Conservation (phyloP, 2,329 filamentous ascomycete genomes). For the Pseudogymnoascus sp. region DNA sequence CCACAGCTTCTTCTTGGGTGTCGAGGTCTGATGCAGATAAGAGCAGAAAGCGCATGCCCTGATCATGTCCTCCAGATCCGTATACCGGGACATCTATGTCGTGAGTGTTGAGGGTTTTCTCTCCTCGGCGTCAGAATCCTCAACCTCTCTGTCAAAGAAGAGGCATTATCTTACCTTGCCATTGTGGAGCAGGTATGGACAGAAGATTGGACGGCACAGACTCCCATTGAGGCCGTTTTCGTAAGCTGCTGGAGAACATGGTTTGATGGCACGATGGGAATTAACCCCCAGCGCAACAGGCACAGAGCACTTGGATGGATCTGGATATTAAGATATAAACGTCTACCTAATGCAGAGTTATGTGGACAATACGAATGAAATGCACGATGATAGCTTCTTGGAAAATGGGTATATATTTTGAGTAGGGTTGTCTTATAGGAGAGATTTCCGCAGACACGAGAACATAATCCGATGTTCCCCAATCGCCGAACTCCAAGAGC, state of each 20-base stretch:
- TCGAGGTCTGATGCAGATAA: constrained; percentile 26
- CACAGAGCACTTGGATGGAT: neutral
- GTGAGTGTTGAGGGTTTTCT: constrained; percentile 25
- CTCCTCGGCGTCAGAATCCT: constrained; percentile 15
- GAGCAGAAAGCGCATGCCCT: constrained; percentile 25
- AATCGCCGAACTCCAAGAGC: neutral
- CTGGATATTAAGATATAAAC: neutral
- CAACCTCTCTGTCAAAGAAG: neutral
- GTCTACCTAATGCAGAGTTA: neutral
- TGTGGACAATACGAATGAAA: neutral
- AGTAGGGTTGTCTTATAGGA: constrained; percentile 1
- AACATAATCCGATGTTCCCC: neutral
- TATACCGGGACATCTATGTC: constrained; percentile 27
- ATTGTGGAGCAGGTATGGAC: constrained; percentile 22
- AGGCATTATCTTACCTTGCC: constrained; percentile 25
- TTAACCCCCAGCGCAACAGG: neutral
- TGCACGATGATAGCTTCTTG: neutral
- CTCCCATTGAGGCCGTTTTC: constrained; percentile 28
- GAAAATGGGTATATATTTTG: constrained; percentile 8
- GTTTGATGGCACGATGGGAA: neutral
- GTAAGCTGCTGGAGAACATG: constrained; percentile 31
- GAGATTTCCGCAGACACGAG: neutral
- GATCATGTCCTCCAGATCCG: constrained; percentile 5
- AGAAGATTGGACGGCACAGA: constrained; percentile 25
- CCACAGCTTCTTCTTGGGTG: constrained; percentile 13